A percentile compares a stretch with the other conserved stretches of the same genome.
These are phyloP conservation scores for Pelargonium myrrhifolium DNA, from an alignment of 441 rosid species.

Conservation along the genomic window DNA sequence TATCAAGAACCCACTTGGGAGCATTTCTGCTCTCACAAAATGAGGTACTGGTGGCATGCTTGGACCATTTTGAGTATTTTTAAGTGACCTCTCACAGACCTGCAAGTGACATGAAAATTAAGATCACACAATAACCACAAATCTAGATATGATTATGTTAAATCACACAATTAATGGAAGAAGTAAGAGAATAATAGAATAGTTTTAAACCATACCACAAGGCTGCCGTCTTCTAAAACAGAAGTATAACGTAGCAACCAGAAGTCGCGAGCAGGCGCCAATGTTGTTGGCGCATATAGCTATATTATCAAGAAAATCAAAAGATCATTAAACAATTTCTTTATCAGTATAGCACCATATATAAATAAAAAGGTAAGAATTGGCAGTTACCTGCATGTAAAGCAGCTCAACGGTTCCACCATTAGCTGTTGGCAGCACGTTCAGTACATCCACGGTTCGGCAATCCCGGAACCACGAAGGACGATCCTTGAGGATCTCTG, in stretches of 20 bases:
- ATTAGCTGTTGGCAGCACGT: conserved; percentile 87
- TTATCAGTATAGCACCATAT: too few relatives aligned
- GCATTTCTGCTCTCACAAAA: conserved; percentile 93
- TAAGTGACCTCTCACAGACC: conserved; percentile 97
- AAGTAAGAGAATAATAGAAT: background rate
- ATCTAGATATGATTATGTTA: too few relatives aligned
- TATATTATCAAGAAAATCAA: conserved; percentile 22
- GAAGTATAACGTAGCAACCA: conserved; percentile 95
- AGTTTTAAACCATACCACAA: conserved; percentile 78
- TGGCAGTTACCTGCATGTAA: conserved; percentile 66
- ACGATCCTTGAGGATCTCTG: conserved; percentile 97
- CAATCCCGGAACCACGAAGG: conserved; percentile 98
- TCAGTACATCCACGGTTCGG: conserved; percentile 93
- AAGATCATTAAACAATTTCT: background rate
- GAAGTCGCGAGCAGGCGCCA: conserved; percentile 96
- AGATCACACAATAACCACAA: too few relatives aligned
- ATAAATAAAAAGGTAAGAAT: background rate
- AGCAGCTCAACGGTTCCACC: conserved; percentile 93
- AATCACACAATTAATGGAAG: background rate
- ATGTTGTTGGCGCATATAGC: conserved; percentile 92
- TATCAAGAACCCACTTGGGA: conserved; percentile 87
- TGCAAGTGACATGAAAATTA: conserved; percentile 17
- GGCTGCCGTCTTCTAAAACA: conserved; percentile 87
- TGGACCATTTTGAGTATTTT: conserved; percentile 90
- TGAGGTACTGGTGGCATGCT: conserved; percentile 66